phyloP scores from a whole-genome alignment of 2,329 filamentous ascomycete species.

The Calonectria ilicicola region DNA sequence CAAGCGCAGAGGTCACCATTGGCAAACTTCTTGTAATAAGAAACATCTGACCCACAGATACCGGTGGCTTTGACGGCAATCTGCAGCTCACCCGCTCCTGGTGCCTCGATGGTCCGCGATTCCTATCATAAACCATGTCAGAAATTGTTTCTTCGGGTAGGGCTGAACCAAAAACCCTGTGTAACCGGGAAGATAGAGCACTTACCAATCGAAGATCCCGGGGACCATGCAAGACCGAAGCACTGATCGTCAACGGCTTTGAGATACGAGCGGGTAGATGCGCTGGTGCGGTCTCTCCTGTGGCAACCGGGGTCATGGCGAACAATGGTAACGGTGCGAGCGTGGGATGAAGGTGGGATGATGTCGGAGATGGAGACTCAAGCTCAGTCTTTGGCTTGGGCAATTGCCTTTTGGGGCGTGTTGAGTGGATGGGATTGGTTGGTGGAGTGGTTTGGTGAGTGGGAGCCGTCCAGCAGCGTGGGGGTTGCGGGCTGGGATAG shows the following conservation, averaged over 20 bases:
- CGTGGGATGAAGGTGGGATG: constrained; percentile 70
- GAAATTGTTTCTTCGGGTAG: constrained; percentile 31
- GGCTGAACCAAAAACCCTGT: constrained; percentile 34
- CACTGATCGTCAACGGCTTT: constrained; percentile 60
- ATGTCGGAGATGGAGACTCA: constrained; percentile 39
- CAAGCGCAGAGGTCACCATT: constrained; percentile 78
- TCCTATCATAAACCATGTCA: constrained; percentile 55
- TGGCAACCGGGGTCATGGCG: constrained; percentile 64
- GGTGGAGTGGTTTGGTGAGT: constrained; percentile 34
- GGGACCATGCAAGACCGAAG: constrained; percentile 69
- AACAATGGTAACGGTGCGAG: constrained; percentile 53
- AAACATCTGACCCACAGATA: constrained; percentile 77
- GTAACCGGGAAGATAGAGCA: constrained; percentile 20
- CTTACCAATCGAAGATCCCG: constrained; percentile 69
- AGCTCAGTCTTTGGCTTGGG: constrained; percentile 44
- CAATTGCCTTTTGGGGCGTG: constrained; percentile 47
- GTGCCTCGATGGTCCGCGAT: constrained; percentile 60
- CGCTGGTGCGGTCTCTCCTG: constrained; percentile 56
- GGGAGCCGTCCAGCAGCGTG: constrained; percentile 42
- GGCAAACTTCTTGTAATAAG: constrained; percentile 79
- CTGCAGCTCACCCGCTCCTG: constrained; percentile 68
- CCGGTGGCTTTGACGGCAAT: constrained; percentile 74
- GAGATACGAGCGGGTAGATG: constrained; percentile 55
- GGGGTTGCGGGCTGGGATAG: constrained; percentile 41
- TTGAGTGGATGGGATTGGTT: constrained; percentile 44